Conservation (phyloP, 768 basidiomycete genomes). For the Scleroderma citrinum region DNA sequence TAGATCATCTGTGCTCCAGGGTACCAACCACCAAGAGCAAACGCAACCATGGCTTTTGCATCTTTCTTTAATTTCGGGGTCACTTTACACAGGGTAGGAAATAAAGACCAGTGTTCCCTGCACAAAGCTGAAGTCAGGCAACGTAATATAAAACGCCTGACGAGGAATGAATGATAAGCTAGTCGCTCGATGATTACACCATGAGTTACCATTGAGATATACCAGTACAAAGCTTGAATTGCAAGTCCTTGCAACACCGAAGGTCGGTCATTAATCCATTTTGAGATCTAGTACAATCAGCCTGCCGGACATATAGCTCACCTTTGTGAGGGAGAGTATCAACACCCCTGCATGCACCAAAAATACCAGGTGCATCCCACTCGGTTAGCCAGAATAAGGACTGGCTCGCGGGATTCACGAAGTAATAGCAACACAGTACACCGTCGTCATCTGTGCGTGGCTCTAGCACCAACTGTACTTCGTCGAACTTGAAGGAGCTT, state of each 20-base stretch:
- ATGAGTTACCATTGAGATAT: conserved; percentile 5
- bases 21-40: conserved; percentile 17
- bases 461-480: conserved; percentile 44
- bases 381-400: conserved; percentile 52
- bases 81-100: conserved; percentile 22
- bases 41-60: conserved; percentile 17
- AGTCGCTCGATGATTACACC: not conserved
- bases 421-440: conserved; percentile 42
- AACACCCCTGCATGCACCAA: conserved; percentile 18
- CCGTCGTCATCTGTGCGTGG: conserved; percentile 19
- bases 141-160: not conserved
- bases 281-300: not conserved
- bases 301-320: not conserved
- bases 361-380: conserved; percentile 31
- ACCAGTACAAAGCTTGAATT: conserved; percentile 37
- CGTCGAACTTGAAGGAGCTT: conserved; percentile 19
- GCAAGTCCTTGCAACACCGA: conserved; percentile 22
- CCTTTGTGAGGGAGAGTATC: conserved; percentile 22
- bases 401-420: conserved; percentile 42
- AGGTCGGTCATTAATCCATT: not conserved
- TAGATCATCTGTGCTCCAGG: not conserved
- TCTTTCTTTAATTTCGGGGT: conserved; percentile 24
- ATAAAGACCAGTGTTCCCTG: conserved; percentile 33
- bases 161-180: conserved; percentile 7
- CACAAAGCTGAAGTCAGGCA: not conserved